Base-by-base conservation (phyloP, 164 flowering plant species). In the Nymphaea colorata region DNA sequence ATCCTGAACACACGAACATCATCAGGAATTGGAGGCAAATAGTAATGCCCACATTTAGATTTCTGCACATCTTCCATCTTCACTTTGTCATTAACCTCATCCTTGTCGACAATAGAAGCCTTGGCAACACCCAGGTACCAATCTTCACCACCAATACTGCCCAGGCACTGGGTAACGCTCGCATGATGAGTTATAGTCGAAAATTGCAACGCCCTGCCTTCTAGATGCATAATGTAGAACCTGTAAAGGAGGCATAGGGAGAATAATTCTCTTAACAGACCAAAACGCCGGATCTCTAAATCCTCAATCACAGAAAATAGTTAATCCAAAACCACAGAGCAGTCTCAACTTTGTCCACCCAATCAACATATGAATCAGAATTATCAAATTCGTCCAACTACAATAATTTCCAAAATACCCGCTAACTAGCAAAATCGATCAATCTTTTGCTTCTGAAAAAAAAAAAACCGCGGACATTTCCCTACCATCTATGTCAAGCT, bases 71-170 rank as follows among this genome's bases (percentile, higher is more conserved):
- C 7, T n/a, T 17, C 64, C 25, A 17, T 61, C 41, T n/a, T n/a
- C 25, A 36, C 25, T 17, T 61, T n/a, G 47, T 57, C 51, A 18
- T n/a, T 16, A 44, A 7, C 62, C 59, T 76, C 66, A 61, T 51
- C 55, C 2, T 75, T 57, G 60, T 80, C 85, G 64, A 86, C 71
- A 41, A 91, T 74, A 17, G 97, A 84, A 25, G 96, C 74, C 80
- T 84, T 91, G 4, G 94, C 87, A 62, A 93, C 94, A 59, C 91
- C 96, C 70, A 93, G 91, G 80, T 85, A 93, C 97, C 98, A 89
- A 61, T 65, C 84, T 65, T 80, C 76, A 42, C 93, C 93, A 7
- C 96, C 93, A 71, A 88, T 78, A 0, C 96, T 85, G 64, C 98
- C 96, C 43, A 90, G 89, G 78, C 98, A 93, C 62, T 90, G 98